Evolutionary conservation across 768 basidiomycete genomes (phyloP).

Genomic region (Tricholoma sp.): DNA sequence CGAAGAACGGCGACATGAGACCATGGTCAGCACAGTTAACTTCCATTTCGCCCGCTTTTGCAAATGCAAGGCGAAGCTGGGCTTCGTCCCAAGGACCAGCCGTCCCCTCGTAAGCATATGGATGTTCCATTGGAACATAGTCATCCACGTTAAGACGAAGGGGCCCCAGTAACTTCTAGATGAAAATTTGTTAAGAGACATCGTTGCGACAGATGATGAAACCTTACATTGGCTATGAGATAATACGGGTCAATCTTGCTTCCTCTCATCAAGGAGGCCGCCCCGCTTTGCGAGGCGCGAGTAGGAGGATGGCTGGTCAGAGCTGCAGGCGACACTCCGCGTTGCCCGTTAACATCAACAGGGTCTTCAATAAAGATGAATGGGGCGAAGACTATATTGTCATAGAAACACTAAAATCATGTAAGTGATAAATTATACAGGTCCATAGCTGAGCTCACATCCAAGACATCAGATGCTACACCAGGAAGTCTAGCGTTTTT

Average conservation of each 20-base stretch:
- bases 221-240: slow-evolving; percentile 72
- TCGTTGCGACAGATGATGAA: neutral
- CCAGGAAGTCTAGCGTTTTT: slow-evolving; percentile 90
- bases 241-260: slow-evolving; percentile 89
- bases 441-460: slow-evolving; percentile 47
- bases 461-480: slow-evolving; percentile 75
- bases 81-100: slow-evolving; percentile 62
- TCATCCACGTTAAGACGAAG: slow-evolving; percentile 63
- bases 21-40: slow-evolving; percentile 38
- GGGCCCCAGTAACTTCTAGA: slow-evolving; percentile 54
- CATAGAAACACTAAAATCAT: slow-evolving; percentile 75
- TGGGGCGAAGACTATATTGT: slow-evolving; percentile 93
- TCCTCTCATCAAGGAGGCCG: slow-evolving; percentile 37
- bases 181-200: slow-evolving; percentile 1
- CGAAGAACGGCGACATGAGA: slow-evolving; percentile 31
- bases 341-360: slow-evolving; percentile 59
- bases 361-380: slow-evolving; percentile 97
- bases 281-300: slow-evolving; percentile 13
- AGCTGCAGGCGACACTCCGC: slow-evolving; percentile 40
- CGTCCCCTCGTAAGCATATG: slow-evolving; percentile 65
- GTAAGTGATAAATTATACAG: neutral
- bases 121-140: slow-evolving; percentile 54
- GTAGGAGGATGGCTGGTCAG: slow-evolving; percentile 23
- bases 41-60: slow-evolving; percentile 53
- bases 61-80: slow-evolving; percentile 60